Evolutionary conservation across 306 rosid genomes (phyloP).

Genomic region (Sicyos baderoa): DNA sequence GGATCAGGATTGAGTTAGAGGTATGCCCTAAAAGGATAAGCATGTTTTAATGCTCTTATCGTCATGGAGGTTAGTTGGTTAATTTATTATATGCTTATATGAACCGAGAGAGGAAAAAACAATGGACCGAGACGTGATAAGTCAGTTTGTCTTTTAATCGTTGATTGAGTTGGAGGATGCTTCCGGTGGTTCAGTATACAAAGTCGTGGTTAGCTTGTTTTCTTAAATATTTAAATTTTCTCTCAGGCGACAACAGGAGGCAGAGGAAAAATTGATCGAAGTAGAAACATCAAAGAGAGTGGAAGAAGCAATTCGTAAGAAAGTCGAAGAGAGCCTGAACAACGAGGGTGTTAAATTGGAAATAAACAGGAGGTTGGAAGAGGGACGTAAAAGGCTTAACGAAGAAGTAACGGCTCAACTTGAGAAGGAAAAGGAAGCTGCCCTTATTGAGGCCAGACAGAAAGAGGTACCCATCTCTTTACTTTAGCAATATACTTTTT

Average conservation of each 20-base stretch:
- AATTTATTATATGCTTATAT: constrained; percentile 37
- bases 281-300: constrained; percentile 75
- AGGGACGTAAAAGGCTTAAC: constrained; percentile 54
- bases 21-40: constrained; percentile 97
- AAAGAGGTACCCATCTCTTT: constrained; percentile 52
- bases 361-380: constrained; percentile 58
- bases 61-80: constrained; percentile 82
- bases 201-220: constrained; percentile 31
- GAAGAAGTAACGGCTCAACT: constrained; percentile 74
- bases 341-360: constrained; percentile 54
- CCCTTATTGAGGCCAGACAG: constrained; percentile 66
- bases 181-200: constrained; percentile 9
- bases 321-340: constrained; percentile 68
- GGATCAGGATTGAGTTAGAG: constrained; percentile 98
- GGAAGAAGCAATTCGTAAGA: constrained; percentile 63
- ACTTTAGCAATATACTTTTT: neutral
- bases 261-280: constrained; percentile 60
- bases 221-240: constrained; percentile 29
- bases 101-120: constrained; percentile 24
- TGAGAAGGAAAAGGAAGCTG: constrained; percentile 80
- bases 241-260: constrained; percentile 60
- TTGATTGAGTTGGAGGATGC: constrained; percentile 28
- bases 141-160: constrained; percentile 8
- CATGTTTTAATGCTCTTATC: constrained; percentile 58
- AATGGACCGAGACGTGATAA: constrained; percentile 18